Evolutionary conservation across 306 rosid genomes (phyloP).

Genomic region (Quercus ilex): DNA sequence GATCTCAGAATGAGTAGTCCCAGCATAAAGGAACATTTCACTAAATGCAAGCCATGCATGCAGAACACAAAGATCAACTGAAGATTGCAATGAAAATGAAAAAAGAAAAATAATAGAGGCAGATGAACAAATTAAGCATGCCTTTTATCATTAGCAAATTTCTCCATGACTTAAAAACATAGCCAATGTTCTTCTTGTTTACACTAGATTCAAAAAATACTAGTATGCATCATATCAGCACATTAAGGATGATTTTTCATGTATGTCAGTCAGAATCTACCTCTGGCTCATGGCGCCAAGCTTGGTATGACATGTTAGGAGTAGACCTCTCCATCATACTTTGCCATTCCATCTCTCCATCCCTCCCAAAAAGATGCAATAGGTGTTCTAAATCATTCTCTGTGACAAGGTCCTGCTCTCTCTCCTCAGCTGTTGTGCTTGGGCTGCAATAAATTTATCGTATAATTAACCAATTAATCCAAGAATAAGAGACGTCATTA

Average conservation of each 20-base stretch:
- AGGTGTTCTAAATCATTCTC: conserved; percentile 80
- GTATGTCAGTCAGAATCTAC: conserved; percentile 34
- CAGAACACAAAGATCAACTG: not conserved
- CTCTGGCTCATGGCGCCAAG: conserved; percentile 98
- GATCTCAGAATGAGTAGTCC: not conserved
- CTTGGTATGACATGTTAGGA: conserved; percentile 73
- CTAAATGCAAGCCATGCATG: not conserved
- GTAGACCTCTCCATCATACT: conserved; percentile 80
- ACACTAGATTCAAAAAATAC: conserved; percentile 6
- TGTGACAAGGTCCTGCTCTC: conserved; percentile 53
- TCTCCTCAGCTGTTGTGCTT: conserved; percentile 36
- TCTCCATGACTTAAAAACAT: not conserved
- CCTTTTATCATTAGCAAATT: not conserved
- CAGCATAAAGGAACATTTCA: not conserved
- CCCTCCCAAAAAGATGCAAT: conserved; percentile 68
- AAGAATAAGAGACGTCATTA: conserved; percentile 13
- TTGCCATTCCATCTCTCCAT: conserved; percentile 86
- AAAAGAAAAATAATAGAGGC: not conserved
- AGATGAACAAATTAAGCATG: not conserved
- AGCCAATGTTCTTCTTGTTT: not conserved
- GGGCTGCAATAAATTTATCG: conserved; percentile 27
- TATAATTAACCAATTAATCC: conserved; percentile 24
- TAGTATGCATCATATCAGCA: not conserved
- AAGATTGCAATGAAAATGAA: not conserved
- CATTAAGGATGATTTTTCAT: conserved; percentile 14